Base-by-base conservation (phyloP, 2,329 filamentous ascomycete species). In the Ampelomyces quisqualis region DNA sequence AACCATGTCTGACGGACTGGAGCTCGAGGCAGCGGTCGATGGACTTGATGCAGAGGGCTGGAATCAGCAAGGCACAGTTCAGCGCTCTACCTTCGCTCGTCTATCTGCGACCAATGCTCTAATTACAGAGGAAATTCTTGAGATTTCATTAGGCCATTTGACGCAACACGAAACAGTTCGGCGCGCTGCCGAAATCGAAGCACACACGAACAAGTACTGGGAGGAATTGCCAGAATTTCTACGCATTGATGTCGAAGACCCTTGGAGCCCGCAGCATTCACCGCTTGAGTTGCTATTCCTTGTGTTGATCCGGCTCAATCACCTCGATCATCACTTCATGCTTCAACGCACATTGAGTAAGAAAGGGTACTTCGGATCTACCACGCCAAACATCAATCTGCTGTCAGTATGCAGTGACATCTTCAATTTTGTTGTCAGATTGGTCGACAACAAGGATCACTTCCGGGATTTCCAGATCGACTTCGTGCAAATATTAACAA, bases 281-380 rank as follows among this genome's bases (percentile, higher is more conserved):
- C 54, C 60, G 0, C 45, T 77, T 0, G 76, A 76, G 36, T 65
- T 68, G 4, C 65, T 75, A 2, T 69, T 77, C 10, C 57, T 81
- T 1, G 43, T 67, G 2, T 60, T 57, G 32, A 59, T 78, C 1
- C 68, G 70, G 2, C 67, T 80, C 2, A 71, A 76, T 15, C 73
- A 78, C 31, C 60, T 81, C 0, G 75, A 81, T 28, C 82, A 81
- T 26, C 66, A 78, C 2, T 82, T 84, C 42, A 73, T 84, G 7
- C 65, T 82, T 5, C 77, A 83, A 40, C 70, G 81, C 11, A 70
- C 82, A 0, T 62, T 83, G 7, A 68, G 77, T 15, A 78, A 76
- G 13, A 66, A 68, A 29, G 57, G 62, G 3, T 59, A 60, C 11
- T 41, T 45, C 0, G 59, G 62, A 15, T 57, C 64, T 1, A 59